Evolutionary conservation across 371 early-diverging fungal species (phyloP), one percentile per base, ranked within the genome.

Genomic region (Mucor irregularis): DNA sequence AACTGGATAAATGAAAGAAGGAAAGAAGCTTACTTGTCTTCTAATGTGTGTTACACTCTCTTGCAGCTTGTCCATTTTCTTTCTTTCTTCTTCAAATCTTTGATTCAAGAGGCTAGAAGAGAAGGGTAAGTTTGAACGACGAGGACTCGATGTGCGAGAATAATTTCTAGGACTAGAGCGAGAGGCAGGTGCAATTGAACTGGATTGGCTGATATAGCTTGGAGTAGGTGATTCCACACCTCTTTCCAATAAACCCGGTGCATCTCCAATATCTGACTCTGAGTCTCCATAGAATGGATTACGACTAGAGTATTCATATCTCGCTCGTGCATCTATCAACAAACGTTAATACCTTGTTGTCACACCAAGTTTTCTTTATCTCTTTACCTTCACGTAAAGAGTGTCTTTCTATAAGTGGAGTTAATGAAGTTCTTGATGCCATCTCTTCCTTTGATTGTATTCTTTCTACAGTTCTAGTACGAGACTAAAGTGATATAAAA

Each of bases 321-420:
- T 59, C 6, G 17, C 13, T 5, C 39, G 14, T 22, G 33, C 19
- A 29, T 53, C 60, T 59, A 40, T 22, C 22, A 33, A 29, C 16
- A 19, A 38, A 42, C 5, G 19, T 24, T 42, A 31, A 26, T 11
- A 44, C 11, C 25, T 34, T 9, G 30, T 10, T 2, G 2, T 17
- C 11, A 38, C 5, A 21, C 9, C 6, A 21, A 28, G 17, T 19
- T 25, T 25, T 13, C 21, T 34, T 11, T 25, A 4, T 5, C 4
- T 26, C 11, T 28, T 35, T 54, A 64, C 64, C 64, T 55, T 64
- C 66, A 19, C 58, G 53, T 43, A 66, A 29, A 13, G 66, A 38
- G 26, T 66, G 61, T 21, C 58, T 38, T 42, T 66, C 66, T 33
- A 66, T 61, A 33, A 66, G 51, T 9, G 66, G 66, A 17, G 66